A percentile compares a stretch with the other conserved stretches of the same genome.
Evolutionary conservation across 805 yeast species (phyloP).

Genomic region (Nakazawaea laoshanensis): DNA sequence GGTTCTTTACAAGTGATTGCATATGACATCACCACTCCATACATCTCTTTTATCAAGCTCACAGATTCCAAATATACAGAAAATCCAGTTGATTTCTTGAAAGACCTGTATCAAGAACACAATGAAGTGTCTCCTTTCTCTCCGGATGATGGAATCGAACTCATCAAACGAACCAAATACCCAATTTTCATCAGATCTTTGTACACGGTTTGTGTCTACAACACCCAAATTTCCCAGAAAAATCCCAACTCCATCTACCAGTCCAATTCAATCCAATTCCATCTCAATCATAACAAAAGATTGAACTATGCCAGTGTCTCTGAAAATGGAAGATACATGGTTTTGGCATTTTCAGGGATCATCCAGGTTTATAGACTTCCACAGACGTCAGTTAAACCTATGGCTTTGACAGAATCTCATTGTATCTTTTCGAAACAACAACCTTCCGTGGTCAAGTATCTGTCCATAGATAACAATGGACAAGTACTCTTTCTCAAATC

Average conservation of each 20-base stretch:
- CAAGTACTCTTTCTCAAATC: slow-evolving; percentile 10
- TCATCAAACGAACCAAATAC: slow-evolving; percentile 1
- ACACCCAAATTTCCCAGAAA: background rate
- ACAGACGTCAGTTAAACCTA: background rate
- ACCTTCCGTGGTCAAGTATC: slow-evolving; percentile 10
- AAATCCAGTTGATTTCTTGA: slow-evolving; percentile 1
- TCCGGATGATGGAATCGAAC: background rate
- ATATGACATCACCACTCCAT: slow-evolving; percentile 2
- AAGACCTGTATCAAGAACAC: background rate
- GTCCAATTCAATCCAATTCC: slow-evolving; percentile 7
- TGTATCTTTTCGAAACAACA: slow-evolving; percentile 6
- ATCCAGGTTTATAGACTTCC: slow-evolving; percentile 8
- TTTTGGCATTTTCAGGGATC: slow-evolving; percentile 9
- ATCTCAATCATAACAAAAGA: slow-evolving; percentile 4
- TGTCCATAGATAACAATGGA: slow-evolving; percentile 8
- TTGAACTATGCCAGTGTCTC: slow-evolving; percentile 8
- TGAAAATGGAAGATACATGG: slow-evolving; percentile 5
- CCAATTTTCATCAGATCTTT: slow-evolving; percentile 6
- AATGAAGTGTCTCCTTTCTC: slow-evolving; percentile 7
- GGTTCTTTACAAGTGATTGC: slow-evolving; percentile 6
- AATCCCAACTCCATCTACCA: background rate
- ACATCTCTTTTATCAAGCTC: slow-evolving; percentile 1
- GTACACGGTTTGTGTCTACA: slow-evolving; percentile 8
- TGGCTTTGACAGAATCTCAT: no score
- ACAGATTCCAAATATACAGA: background rate